Conservation (phyloP, 768 basidiomycete genomes). For the Chalciporus sphaerocephalus region DNA sequence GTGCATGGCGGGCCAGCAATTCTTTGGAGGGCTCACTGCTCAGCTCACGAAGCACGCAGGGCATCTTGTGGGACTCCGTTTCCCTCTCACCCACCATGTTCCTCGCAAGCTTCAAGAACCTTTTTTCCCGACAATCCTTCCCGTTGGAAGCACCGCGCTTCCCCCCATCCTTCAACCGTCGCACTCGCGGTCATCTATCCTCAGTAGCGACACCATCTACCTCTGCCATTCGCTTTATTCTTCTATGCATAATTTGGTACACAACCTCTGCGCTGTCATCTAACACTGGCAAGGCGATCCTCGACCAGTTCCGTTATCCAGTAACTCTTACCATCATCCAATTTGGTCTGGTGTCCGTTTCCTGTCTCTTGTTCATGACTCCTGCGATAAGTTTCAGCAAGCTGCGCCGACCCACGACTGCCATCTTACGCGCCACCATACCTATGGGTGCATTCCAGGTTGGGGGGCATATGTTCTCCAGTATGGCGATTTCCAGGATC, state of each 20-base stretch:
- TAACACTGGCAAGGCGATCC: slow-evolving; percentile 94
- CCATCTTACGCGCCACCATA: slow-evolving; percentile 73
- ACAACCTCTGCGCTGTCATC: slow-evolving; percentile 88
- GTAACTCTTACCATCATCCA: slow-evolving; percentile 97
- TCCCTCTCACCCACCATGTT: slow-evolving; percentile 11
- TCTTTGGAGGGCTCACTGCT: slow-evolving; percentile 9
- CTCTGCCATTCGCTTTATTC: slow-evolving; percentile 54
- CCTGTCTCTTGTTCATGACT: slow-evolving; percentile 81
- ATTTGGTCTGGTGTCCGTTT: slow-evolving; percentile 89
- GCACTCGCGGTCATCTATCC: slow-evolving; percentile 17
- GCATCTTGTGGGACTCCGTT: slow-evolving; percentile 3
- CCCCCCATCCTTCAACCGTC: slow-evolving; percentile 25
- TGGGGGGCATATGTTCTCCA: slow-evolving; percentile 95
- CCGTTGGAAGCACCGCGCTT: slow-evolving; percentile 12
- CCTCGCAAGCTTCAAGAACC: slow-evolving; percentile 13
- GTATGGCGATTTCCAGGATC: slow-evolving; percentile 93
- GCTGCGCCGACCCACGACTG: slow-evolving; percentile 64
- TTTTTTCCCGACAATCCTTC: slow-evolving; percentile 17
- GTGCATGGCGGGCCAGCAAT: slow-evolving; percentile 24
- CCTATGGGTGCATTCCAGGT: slow-evolving; percentile 99
- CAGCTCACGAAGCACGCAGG: slow-evolving; percentile 8
- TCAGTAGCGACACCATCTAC: slow-evolving; percentile 12
- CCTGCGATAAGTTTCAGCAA: slow-evolving; percentile 63
- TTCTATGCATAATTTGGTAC: slow-evolving; percentile 91
- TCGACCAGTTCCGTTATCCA: slow-evolving; percentile 89